Evolutionary conservation across 169 alveolate species (phyloP).

Genomic region (Cryptosporidium sp.): DNA sequence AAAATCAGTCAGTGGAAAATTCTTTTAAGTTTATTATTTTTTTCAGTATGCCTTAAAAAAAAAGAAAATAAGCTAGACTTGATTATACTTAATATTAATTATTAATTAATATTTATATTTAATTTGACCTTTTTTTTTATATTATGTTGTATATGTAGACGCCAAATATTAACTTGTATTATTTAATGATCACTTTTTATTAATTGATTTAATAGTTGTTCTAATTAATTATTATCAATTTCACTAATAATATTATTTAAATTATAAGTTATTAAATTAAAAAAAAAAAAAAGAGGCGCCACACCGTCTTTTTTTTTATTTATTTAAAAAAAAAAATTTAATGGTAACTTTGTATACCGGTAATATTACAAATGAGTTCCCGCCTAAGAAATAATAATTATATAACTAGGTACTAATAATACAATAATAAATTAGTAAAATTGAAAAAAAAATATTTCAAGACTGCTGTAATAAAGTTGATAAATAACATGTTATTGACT

Average conservation of each 20-base stretch:
- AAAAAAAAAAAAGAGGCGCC: slow-evolving; percentile 2
- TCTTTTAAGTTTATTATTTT: neutral
- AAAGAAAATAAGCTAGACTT: neutral
- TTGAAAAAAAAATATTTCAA: neutral
- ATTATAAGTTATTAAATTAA: neutral
- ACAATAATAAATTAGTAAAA: neutral
- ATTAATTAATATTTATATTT: neutral
- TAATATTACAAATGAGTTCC: neutral
- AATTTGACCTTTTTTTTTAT: neutral
- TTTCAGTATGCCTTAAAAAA: neutral
- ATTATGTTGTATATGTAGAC: slow-evolving; percentile 5
- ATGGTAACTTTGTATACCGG: neutral
- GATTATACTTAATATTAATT: neutral
- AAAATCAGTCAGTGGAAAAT: neutral
- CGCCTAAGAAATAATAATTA: neutral
- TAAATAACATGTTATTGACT: slow-evolving; percentile 4
- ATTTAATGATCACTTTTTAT: slow-evolving; percentile 10
- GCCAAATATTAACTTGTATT: slow-evolving; percentile 4
- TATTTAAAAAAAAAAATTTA: neutral
- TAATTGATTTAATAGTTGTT: neutral
- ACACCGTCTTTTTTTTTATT: neutral
- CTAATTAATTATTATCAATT: neutral
- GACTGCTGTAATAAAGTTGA: neutral
- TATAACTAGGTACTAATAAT: neutral
- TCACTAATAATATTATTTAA: neutral